Evolutionary conservation across 2,329 filamentous ascomycete genomes (phyloP), one percentile per base, ranked within the genome.

Genomic region (Rachicladosporium sp.): DNA sequence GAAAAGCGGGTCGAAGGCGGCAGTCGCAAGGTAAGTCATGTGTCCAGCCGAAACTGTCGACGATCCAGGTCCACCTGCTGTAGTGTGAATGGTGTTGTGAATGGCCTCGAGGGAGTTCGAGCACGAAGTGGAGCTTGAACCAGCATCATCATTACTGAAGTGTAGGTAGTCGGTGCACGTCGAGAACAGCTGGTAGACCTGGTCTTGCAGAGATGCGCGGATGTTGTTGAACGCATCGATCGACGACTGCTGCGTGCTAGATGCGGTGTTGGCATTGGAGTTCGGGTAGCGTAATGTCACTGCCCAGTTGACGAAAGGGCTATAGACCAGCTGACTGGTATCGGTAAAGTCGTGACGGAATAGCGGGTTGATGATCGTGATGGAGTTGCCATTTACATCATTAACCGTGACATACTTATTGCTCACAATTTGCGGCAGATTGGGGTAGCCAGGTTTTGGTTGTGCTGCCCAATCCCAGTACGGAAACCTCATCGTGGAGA

Each of bases 81-180:
- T 50, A 21, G 46, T 54, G 46, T 60, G 57, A 33, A 60, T 45
- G 13, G 46, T 55, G 52, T 60, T 58, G 47, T 60, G 57, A 33
- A 60, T 58, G 23, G 43, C 51, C 44, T 60, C 57, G 15, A 60
- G 36, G 36, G 50, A 54, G 51, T 52, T 58, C n/a, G 51, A 48
- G 48, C 55, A 59, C 27, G 38, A 43, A 11, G 45, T 43, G 19
- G 44, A 40, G 41, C 46, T 49, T 9, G 41, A 41, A 4, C 42
- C 45, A 29, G 54, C 43, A 29, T 49, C 47, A 33, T 56, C 54
- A 37, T 53, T 56, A 37, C 44, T 47, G 44, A 59, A 58, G 42
- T 49, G 46, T 6, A 46, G 40, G 43, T 54, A 59, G 44, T 54
- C 49, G 29, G 46, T 46, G 48, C 56, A 58, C n/a, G 50, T 50